Evolutionary conservation across 2,329 filamentous ascomycete genomes (phyloP).

Genomic region (Sporothrix curviconia): DNA sequence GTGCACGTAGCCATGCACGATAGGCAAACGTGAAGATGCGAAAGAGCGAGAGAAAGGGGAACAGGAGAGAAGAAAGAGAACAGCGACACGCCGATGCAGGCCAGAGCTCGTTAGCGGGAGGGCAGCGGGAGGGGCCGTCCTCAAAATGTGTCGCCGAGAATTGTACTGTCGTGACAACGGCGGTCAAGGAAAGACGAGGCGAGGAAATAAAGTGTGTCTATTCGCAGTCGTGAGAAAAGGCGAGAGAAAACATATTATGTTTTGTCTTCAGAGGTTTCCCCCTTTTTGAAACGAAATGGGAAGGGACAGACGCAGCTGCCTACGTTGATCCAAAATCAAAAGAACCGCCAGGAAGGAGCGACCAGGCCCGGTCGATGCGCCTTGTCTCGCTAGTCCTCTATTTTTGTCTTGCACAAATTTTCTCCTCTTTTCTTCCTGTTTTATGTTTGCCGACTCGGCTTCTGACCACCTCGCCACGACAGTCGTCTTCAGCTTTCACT

Average conservation of each 20-base stretch:
- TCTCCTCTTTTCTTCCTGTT: not conserved
- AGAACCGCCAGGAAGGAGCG: too few relatives aligned
- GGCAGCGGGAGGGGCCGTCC: conserved; percentile 3
- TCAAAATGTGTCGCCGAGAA: not conserved
- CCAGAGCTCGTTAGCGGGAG: not conserved
- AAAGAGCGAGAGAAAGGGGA: not conserved
- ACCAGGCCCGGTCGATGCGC: not conserved
- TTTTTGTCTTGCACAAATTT: not conserved
- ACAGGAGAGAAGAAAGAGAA: not conserved
- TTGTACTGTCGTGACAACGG: not conserved
- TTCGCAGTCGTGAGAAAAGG: too few relatives aligned
- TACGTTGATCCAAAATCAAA: too few relatives aligned
- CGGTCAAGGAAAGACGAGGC: not conserved
- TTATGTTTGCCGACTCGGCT: not conserved
- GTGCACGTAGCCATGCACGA: not conserved
- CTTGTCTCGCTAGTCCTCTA: not conserved
- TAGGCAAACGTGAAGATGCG: not conserved
- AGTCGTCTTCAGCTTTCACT: not conserved
- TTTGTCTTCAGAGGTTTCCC: too few relatives aligned
- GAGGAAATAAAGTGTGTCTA: not conserved
- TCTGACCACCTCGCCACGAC: not conserved
- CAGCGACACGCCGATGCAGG: not conserved
- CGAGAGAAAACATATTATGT: too few relatives aligned
- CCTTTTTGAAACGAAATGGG: too few relatives aligned
- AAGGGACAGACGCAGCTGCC: too few relatives aligned